Evolutionary conservation across 148 eudicot genomes (phyloP).

Genomic region (Agrostemma githago): DNA sequence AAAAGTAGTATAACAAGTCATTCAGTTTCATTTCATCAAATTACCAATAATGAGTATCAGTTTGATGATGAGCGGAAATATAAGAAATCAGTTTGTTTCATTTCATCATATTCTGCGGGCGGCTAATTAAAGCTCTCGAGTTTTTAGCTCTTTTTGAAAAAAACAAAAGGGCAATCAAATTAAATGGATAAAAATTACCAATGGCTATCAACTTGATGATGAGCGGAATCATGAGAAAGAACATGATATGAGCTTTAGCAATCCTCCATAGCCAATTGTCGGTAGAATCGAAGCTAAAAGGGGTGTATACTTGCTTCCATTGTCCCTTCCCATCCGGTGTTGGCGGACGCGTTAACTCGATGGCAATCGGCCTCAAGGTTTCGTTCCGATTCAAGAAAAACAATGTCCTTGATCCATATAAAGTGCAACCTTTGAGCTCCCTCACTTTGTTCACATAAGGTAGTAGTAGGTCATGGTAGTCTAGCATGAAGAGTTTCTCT

Average conservation of each 20-base stretch:
- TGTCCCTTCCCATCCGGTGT: constrained; percentile 42
- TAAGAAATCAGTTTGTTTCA: too few relatives aligned
- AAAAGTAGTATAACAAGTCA: too few relatives aligned
- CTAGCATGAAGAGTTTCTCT: constrained; percentile 65
- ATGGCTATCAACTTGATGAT: constrained; percentile 72
- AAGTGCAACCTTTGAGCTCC: constrained; percentile 41
- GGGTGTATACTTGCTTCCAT: constrained; percentile 61
- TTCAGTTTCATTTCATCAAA: too few relatives aligned
- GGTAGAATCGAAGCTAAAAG: constrained; percentile 52
- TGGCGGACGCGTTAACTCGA: constrained; percentile 74
- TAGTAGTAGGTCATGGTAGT: constrained; percentile 75
- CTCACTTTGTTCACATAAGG: constrained; percentile 75
- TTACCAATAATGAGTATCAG: too few relatives aligned
- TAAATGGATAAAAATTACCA: constrained; percentile 65
- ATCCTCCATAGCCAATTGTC: constrained; percentile 79
- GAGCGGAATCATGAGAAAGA: constrained; percentile 78
- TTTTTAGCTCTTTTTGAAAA: too few relatives aligned
- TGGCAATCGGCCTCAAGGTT: constrained; percentile 58
- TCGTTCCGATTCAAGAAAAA: constrained; percentile 42
- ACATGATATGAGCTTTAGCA: constrained; percentile 81
- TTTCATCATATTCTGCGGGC: too few relatives aligned
- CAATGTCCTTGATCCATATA: constrained; percentile 77
- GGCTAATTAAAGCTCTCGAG: too few relatives aligned
- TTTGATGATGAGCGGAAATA: too few relatives aligned
- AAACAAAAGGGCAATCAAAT: too few relatives aligned